Percentiles rank a stretch among this genome's conserved stretches.
These are phyloP conservation scores for Saccharomycopsis hybrid DNA, from an alignment of 1,139 yeast species.

Conservation along the genomic window DNA sequence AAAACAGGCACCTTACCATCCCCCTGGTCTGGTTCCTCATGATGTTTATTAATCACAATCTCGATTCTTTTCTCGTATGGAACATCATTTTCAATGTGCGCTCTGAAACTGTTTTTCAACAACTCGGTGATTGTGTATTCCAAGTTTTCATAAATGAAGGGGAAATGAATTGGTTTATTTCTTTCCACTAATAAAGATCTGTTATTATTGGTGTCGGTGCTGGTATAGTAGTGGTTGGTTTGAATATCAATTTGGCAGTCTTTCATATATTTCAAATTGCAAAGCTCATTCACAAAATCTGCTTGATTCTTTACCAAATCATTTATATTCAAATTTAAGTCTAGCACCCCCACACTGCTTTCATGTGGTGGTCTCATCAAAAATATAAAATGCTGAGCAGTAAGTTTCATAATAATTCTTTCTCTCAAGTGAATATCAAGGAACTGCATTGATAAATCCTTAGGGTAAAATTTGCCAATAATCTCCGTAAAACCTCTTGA, in stretches of 20 bases:
- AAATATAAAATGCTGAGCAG: constrained; percentile 79
- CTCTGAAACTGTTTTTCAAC: constrained; percentile 80
- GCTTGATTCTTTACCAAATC: constrained; percentile 56
- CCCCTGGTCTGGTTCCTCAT: constrained; percentile 33
- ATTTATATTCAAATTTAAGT: constrained; percentile 55
- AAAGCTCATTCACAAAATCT: constrained; percentile 74
- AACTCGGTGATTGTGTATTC: constrained; percentile 84
- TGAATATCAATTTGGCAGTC: constrained; percentile 31
- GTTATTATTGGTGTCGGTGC: constrained; percentile 12
- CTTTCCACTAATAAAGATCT: constrained; percentile 22
- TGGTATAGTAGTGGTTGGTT: constrained; percentile 21
- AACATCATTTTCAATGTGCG: constrained; percentile 64
- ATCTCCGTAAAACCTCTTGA: constrained; percentile 84
- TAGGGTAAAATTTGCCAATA: constrained; percentile 40
- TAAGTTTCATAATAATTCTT: constrained; percentile 74
- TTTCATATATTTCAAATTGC: constrained; percentile 43
- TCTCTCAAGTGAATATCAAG: constrained; percentile 76
- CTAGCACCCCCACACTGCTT: constrained; percentile 64
- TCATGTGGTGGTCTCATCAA: constrained; percentile 39
- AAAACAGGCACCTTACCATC: constrained; percentile 29
- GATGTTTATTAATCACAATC: constrained; percentile 41
- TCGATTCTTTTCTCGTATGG: constrained; percentile 51
- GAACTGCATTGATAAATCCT: constrained; percentile 49
- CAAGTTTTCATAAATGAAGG: constrained; percentile 80
- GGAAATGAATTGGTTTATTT: constrained; percentile 34